These are phyloP conservation scores for Erysimum cheiri DNA, from an alignment of 441 rosid genomes.

Conservation along the genomic window DNA sequence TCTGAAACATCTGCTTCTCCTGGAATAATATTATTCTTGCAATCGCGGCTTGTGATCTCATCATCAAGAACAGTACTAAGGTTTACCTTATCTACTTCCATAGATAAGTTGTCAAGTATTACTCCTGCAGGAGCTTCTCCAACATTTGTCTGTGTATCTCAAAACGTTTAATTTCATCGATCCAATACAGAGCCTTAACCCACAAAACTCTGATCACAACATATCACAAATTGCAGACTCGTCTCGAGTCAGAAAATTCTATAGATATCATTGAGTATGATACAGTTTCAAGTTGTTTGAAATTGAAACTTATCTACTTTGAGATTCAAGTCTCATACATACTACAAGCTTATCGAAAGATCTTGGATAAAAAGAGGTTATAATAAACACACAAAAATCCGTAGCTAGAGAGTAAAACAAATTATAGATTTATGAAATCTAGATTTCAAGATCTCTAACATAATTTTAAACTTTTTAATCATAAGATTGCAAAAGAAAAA, in stretches of 20 bases:
- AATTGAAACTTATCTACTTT: slow-evolving; percentile 29
- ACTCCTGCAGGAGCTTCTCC: slow-evolving; percentile 36
- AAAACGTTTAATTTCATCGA: slow-evolving; percentile 10
- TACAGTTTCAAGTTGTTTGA: background rate
- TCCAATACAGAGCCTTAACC: background rate
- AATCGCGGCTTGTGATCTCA: slow-evolving; percentile 12
- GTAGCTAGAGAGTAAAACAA: slow-evolving; percentile 29
- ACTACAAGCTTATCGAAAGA: slow-evolving; percentile 20
- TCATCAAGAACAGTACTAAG: slow-evolving; percentile 35
- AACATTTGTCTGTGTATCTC: slow-evolving; percentile 29
- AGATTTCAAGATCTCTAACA: slow-evolving; percentile 26
- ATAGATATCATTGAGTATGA: background rate
- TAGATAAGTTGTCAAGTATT: slow-evolving; percentile 27
- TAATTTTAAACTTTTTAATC: slow-evolving; percentile 31
- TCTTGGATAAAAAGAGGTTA: slow-evolving; percentile 16
- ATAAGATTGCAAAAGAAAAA: slow-evolving; percentile 34
- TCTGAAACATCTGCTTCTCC: slow-evolving; percentile 40
- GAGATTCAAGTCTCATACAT: slow-evolving; percentile 17
- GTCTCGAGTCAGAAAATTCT: background rate
- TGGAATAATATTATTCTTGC: slow-evolving; percentile 21
- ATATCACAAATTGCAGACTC: background rate
- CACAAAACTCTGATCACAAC: background rate
- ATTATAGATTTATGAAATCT: slow-evolving; percentile 12
- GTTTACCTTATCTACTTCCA: slow-evolving; percentile 21
- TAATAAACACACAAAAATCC: background rate